phyloP scores from a whole-genome alignment of 495 filamentous ascomycete species.

The Cudoniella acicularis region DNA sequence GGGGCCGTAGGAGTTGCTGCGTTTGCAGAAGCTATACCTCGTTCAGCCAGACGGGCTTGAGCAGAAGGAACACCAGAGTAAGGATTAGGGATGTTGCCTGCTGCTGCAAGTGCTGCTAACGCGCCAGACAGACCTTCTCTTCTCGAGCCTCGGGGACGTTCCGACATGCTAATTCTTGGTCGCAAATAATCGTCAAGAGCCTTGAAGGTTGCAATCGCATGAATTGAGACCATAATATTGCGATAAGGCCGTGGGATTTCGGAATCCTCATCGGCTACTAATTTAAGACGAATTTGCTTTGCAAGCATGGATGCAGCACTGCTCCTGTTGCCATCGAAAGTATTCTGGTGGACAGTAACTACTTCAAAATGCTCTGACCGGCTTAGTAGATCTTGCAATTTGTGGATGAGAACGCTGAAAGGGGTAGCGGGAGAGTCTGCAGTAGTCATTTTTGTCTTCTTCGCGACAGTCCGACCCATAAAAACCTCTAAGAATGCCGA shows the following conservation, averaged over 20 bases:
- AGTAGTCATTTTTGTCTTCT: conserved; percentile 57
- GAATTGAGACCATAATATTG: conserved; percentile 96
- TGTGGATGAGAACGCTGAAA: conserved; percentile 87
- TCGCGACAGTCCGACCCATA: conserved; percentile 69
- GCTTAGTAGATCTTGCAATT: conserved; percentile 92
- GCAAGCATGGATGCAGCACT: conserved; percentile 94
- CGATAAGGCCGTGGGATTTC: conserved; percentile 81
- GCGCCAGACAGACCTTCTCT: conserved; percentile 65
- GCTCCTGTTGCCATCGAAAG: conserved; percentile 85
- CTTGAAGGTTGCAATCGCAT: conserved; percentile 98
- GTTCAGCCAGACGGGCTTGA: conserved; percentile 42
- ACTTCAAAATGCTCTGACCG: conserved; percentile 98
- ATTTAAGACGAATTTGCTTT: conserved; percentile 87
- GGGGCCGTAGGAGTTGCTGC: conserved; percentile 25
- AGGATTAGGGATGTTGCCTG: conserved; percentile 36
- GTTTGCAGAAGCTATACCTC: conserved; percentile 27
- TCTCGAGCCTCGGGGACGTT: conserved; percentile 68
- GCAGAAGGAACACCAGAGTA: conserved; percentile 29
- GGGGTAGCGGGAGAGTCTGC: conserved; percentile 68
- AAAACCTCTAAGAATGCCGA: conserved; percentile 92
- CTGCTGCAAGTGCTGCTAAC: conserved; percentile 77
- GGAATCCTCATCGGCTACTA: conserved; percentile 86
- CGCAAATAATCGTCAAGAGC: conserved; percentile 94
- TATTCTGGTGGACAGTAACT: conserved; percentile 88
- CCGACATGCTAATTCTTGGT: conserved; percentile 79